Evolutionary conservation across 2,329 filamentous ascomycete genomes (phyloP).

Genomic region (Exophiala phaeomuriformis): DNA sequence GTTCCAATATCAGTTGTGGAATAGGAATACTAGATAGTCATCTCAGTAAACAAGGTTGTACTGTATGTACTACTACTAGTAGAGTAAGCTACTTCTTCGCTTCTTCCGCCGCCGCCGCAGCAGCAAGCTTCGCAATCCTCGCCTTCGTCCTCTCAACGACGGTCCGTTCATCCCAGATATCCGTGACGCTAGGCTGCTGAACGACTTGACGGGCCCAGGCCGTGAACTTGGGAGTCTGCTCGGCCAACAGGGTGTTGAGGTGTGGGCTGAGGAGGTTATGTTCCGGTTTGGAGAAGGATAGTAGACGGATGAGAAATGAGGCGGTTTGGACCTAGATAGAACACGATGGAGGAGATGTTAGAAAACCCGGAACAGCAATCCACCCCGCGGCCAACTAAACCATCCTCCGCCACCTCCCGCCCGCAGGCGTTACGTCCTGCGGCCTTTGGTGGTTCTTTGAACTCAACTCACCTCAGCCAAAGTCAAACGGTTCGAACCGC

Average conservation of each 20-base stretch:
- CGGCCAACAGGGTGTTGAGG: slow-evolving; percentile 55
- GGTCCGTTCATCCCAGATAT: slow-evolving; percentile 50
- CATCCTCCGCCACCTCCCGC: no score
- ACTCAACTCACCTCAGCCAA: slow-evolving; percentile 58
- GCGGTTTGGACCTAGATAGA: background rate
- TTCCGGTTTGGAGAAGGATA: background rate
- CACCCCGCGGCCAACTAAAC: no score
- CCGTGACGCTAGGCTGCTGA: slow-evolving; percentile 58
- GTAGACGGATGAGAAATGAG: slow-evolving; percentile 58
- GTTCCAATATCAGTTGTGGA: no score
- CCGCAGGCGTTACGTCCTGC: background rate
- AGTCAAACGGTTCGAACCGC: slow-evolving; percentile 57
- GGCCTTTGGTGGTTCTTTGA: background rate
- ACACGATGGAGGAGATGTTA: no score
- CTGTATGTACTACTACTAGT: no score
- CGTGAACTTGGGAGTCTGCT: background rate
- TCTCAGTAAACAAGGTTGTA: no score
- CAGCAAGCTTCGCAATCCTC: background rate
- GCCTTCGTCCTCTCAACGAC: slow-evolving; percentile 34
- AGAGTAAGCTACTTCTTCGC: background rate
- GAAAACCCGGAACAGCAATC: no score
- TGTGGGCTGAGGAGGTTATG: slow-evolving; percentile 30
- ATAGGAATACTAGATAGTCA: no score
- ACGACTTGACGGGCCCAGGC: slow-evolving; percentile 55
- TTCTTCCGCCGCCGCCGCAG: no score